phyloP scores from a whole-genome alignment of 352 stramenopile species.

The Phytophthora podocarpi region DNA sequence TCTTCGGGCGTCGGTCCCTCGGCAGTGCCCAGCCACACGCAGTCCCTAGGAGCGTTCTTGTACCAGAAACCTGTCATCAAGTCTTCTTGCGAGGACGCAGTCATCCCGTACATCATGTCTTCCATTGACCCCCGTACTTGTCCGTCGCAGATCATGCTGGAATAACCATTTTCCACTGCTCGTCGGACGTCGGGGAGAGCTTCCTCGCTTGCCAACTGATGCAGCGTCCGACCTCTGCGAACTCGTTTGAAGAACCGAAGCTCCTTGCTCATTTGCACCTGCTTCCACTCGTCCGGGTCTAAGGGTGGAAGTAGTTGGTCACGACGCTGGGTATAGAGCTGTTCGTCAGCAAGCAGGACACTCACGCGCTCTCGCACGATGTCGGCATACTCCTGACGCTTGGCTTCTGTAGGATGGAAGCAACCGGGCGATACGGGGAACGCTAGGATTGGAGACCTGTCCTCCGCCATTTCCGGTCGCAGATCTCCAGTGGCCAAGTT shows the following conservation, averaged over 20 bases:
- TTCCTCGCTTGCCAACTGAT: conserved; percentile 34
- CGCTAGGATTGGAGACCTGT: conserved; percentile 20
- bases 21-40: conserved; percentile 42
- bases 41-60: conserved; percentile 41
- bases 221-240: conserved; percentile 25
- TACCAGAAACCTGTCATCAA: conserved; percentile 46
- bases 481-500: conserved; percentile 20
- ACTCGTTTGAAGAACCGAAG: conserved; percentile 52
- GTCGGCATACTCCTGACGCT: conserved; percentile 40
- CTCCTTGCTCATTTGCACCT: conserved; percentile 30
- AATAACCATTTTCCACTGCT: conserved; percentile 37
- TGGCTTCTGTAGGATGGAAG: conserved; percentile 31
- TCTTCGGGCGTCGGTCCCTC: conserved; percentile 37
- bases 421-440: conserved; percentile 38
- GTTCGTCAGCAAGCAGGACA: conserved; percentile 38
- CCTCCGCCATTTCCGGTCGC: conserved; percentile 21
- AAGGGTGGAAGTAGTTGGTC: conserved; percentile 31
- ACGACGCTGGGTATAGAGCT: conserved; percentile 33
- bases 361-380: conserved; percentile 45
- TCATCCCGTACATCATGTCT: conserved; percentile 53
- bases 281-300: conserved; percentile 56
- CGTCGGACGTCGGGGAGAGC: conserved; percentile 24
- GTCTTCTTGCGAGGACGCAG: conserved; percentile 36
- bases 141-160: conserved; percentile 41
- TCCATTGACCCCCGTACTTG: conserved; percentile 45